phyloP scores from a whole-genome alignment of 352 stramenopile species.

The Globisporangium paroecandrum region DNA sequence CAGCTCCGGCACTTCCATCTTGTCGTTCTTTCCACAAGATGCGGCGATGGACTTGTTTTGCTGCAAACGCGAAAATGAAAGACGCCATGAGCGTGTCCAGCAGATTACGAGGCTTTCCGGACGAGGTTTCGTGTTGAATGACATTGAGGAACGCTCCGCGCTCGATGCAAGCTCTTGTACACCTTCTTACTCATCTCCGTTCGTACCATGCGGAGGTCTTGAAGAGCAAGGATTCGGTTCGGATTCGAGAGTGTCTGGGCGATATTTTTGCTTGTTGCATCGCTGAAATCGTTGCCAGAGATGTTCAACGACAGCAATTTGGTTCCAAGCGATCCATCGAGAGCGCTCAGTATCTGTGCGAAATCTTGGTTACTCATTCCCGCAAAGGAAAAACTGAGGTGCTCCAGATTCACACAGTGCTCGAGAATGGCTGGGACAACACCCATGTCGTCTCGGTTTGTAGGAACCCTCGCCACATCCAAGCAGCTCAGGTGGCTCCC shows the following conservation, averaged over 20 bases:
- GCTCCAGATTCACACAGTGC: neutral
- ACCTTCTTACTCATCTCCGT: neutral
- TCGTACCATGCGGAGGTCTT: neutral
- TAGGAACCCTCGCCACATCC: neutral
- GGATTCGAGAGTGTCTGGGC: neutral
- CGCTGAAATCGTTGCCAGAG: neutral
- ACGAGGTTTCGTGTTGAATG: neutral
- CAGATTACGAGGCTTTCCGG: neutral
- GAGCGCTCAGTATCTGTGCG: neutral
- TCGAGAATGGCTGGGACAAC: neutral
- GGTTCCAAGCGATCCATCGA: neutral
- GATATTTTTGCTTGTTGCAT: neutral
- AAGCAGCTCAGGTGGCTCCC: neutral
- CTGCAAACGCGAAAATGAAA: neutral
- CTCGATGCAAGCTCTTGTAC: neutral
- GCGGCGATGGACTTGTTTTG: neutral
- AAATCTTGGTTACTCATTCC: neutral
- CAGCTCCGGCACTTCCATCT: too few relatives aligned
- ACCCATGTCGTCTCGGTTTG: neutral
- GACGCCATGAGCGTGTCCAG: neutral
- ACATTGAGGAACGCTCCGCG: neutral
- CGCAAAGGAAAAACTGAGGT: neutral
- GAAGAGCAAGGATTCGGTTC: neutral
- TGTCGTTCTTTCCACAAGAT: neutral
- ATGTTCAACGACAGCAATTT: conserved; percentile 1